phyloP scores from a whole-genome alignment of 345 rosid genomes.

The Excoecaria agallocha region DNA sequence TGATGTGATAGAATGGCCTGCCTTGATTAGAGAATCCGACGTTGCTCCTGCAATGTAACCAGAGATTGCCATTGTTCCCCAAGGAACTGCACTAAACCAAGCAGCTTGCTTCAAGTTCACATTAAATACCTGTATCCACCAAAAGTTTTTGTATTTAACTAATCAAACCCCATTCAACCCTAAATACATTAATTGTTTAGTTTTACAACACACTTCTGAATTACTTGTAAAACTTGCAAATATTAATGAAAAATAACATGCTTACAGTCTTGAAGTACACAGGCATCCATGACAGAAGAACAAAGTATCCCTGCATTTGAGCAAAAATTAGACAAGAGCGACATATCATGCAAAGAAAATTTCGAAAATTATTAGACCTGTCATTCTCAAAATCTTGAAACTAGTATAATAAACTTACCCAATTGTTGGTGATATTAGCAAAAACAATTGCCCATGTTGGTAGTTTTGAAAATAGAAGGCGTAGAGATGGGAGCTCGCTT shows the following conservation, averaged over 20 bases:
- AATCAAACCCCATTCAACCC: background rate
- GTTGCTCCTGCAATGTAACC: slow-evolving; percentile 78
- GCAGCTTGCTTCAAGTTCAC: slow-evolving; percentile 95
- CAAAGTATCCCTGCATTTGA: slow-evolving; percentile 81
- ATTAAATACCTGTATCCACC: slow-evolving; percentile 54
- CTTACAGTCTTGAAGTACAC: slow-evolving; percentile 80
- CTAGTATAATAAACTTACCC: slow-evolving; percentile 47
- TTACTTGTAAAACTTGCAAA: background rate
- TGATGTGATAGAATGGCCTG: slow-evolving; percentile 67
- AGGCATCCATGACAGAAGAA: slow-evolving; percentile 99
- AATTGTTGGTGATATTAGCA: slow-evolving; percentile 85
- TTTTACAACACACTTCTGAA: no score
- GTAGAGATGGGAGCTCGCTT: slow-evolving; percentile 46
- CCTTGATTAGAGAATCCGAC: slow-evolving; percentile 64
- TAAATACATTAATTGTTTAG: no score
- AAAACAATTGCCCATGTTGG: slow-evolving; percentile 89
- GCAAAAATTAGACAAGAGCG: background rate
- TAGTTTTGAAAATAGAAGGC: slow-evolving; percentile 57
- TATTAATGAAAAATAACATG: background rate
- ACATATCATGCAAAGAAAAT: background rate
- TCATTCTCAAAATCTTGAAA: no score
- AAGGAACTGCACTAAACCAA: slow-evolving; percentile 96
- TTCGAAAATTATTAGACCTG: no score
- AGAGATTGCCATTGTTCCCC: slow-evolving; percentile 89
- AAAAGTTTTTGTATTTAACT: background rate